Evolutionary conservation across 2,329 filamentous ascomycete genomes (phyloP), one percentile per base, ranked within the genome.

Genomic region (Neopestalotiopsis sp.): DNA sequence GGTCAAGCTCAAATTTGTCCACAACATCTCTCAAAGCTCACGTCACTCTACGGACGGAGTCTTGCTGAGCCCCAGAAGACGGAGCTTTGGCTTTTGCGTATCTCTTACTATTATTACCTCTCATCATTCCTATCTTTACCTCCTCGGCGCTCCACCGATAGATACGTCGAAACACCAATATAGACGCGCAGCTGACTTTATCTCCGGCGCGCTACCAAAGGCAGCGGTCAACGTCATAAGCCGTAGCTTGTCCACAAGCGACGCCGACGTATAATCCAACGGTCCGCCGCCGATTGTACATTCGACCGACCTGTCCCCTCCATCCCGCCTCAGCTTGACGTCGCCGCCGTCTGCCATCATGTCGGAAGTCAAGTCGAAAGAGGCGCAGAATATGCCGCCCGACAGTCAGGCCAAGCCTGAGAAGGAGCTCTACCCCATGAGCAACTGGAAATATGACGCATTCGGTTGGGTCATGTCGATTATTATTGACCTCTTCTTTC

Each of bases 401-500:
- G 58, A 67, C 73, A 65, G 12, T 68, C 40, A 75, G 74, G 58
- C 28, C 32, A 65, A 70, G 66, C 70, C 73, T 24, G 71, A 75
- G 70, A 89, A 88, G 78, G 88, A 91, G 78, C 83, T 89, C 59
- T 89, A 90, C 74, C 89, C 89, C 66, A 92, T 93, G 90, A 90
- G 89, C 75, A 87, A 89, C 74, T 92, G 88, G 86, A 90, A 91
- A 73, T 95, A 95, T 79, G 92, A 95, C 82, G 85, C 90, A 69
- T 92, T 94, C 76, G 85, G 95, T 40, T 94, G 92, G 87, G 86
- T 87, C 63, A 92, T 94, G 78, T 92, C 91, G 57, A 89, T 98
- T 72, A 86, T 98, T 66, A 91, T 97, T 73, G 96, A 99, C 81
- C 90, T 98, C 74, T 99, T 99, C 89, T 99, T 99, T 85, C 92